Base-by-base conservation (phyloP, 2,329 filamentous ascomycete genomes). In the Scopulariopsis brevicaulis region DNA sequence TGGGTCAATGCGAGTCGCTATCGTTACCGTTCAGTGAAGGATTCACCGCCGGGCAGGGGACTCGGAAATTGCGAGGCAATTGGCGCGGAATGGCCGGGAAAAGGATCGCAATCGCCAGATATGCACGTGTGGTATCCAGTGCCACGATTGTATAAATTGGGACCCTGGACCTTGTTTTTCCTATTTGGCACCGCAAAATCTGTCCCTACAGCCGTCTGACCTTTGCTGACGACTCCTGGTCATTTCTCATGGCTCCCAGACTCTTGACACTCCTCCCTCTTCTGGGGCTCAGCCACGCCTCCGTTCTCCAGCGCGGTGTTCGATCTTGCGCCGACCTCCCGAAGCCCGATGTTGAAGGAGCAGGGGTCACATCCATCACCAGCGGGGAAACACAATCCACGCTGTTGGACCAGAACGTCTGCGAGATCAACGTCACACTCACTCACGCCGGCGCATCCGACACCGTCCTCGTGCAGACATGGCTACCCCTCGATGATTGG, bases 361-460 rank as follows among this genome's bases (percentile, higher is more conserved):
- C 46, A 24, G 12, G 11, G 46, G 46, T 50, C 5, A 20, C 24
- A 1, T 50, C 46, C 12, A 24, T 50, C 20, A 24, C 8, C 10
- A 14, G 20, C 10, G 46, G 7, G 8, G 46, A 50, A 7, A 50
- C 20, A 11, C 46, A 11, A 24, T 50, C n/a, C 18, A 52, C n/a
- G 28, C 32, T 22, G 3, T 43, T 52, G 51, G n/a, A 32, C 22
- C n/a, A 60, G 35, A 55, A 32, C 57, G 52, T 65, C 18, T 65
- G 64, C 56, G 62, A 64, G 43, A 60, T 62, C 4, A 64, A 61
- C 20, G 56, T 64, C 2, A 48, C 56, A 4, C 54, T 61, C 25
- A 58, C 55, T 7, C 62, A 64, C 37, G 56, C 50, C 7, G 61
- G 58, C 15, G 53, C 37, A 14, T 52, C 58, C 53, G 62, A 64